These are phyloP conservation scores for Dryadomyces quercus-mongolicae DNA, from an alignment of 2,329 filamentous ascomycete species.

Conservation along the genomic window DNA sequence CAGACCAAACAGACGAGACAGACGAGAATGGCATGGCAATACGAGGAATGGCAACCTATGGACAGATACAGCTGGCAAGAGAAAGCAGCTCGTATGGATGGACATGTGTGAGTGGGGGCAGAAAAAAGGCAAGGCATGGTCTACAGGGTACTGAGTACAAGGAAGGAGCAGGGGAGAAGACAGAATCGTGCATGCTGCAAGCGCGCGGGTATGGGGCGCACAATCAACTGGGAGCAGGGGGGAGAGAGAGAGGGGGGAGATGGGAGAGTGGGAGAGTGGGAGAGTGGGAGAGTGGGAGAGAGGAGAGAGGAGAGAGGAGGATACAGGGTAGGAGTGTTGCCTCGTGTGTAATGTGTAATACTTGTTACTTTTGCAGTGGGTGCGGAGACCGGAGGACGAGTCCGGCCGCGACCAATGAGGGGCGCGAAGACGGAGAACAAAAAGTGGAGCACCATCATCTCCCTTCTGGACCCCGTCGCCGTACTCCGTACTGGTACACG, in stretches of 20 bases:
- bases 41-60: neutral
- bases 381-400: neutral
- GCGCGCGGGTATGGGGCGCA: conserved; percentile 6
- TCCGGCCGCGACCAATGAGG: neutral
- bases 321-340: neutral
- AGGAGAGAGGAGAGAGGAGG: neutral
- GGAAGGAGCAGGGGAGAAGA: neutral
- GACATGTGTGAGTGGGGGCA: no score
- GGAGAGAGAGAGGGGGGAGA: neutral
- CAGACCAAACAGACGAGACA: no score
- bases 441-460: neutral
- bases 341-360: neutral
- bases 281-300: neutral
- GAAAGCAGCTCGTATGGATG: no score
- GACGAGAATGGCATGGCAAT: neutral
- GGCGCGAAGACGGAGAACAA: neutral
- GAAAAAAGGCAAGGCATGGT: neutral
- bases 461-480: no score
- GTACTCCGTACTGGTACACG: no score
- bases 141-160: neutral
- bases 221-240: neutral
- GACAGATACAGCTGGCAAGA: neutral
- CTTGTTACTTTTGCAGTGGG: neutral
- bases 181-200: conserved; percentile 5
- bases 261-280: neutral